phyloP scores from a whole-genome alignment of 1,284 basidiomycete genomes.

The Apiotrichum laibachii region DNA sequence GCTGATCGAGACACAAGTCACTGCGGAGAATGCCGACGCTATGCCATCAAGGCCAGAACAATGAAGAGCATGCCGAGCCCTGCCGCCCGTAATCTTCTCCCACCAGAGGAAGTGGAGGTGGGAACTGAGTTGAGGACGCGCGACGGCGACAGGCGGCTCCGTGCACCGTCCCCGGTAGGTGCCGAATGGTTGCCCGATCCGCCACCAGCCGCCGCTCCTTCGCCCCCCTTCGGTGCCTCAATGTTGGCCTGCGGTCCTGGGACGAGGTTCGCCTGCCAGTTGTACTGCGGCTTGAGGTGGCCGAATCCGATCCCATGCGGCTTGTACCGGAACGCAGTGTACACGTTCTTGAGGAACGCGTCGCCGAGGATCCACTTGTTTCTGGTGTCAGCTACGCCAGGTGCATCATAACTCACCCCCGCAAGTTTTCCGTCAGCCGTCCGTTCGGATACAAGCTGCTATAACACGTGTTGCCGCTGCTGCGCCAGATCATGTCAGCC shows the following conservation, averaged over 20 bases:
- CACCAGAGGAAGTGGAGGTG: too few species aligned
- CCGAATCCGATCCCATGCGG: constrained; percentile 54
- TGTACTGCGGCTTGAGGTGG: neutral
- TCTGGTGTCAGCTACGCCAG: neutral
- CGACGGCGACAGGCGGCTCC: too few species aligned
- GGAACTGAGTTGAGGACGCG: too few species aligned
- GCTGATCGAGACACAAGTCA: too few species aligned
- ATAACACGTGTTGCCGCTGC: neutral
- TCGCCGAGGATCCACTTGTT: constrained; percentile 80
- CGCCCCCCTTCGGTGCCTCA: neutral
- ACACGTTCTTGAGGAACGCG: constrained; percentile 75
- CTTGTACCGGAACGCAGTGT: constrained; percentile 53
- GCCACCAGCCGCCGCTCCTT: too few species aligned
- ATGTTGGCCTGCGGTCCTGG: neutral
- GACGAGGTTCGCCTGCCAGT: neutral
- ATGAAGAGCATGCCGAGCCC: too few species aligned
- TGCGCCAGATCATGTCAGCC: neutral
- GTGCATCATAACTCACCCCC: neutral
- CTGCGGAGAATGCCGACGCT: too few species aligned
- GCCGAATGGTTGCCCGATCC: too few species aligned
- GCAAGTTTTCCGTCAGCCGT: neutral
- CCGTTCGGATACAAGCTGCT: neutral
- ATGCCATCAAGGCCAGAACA: too few species aligned
- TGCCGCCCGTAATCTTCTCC: too few species aligned
- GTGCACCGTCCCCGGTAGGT: too few species aligned